A percentile compares a stretch with the other conserved stretches of the same genome.
These are phyloP conservation scores for Conidiobolus coronatus DNA, from an alignment of 371 early-diverging fungal genomes.

Conservation along the genomic window DNA sequence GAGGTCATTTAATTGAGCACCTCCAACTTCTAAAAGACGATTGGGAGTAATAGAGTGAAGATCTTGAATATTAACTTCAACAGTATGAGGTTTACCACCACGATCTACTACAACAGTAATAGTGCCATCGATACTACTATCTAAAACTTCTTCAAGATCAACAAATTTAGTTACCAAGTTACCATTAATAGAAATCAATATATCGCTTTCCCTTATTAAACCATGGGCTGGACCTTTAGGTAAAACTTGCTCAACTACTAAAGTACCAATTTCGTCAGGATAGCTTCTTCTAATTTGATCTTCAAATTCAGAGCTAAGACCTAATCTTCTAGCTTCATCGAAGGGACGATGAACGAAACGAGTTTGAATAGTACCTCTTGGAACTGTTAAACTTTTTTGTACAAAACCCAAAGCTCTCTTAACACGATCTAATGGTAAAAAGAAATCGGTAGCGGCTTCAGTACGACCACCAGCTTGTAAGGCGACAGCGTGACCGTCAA, in stretches of 20 bases:
- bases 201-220: constrained; percentile 65
- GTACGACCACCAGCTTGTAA: constrained; percentile 61
- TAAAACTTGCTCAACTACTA: constrained; percentile 56
- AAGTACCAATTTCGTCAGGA: constrained; percentile 68
- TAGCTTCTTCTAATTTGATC: constrained; percentile 32
- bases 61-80: constrained; percentile 31
- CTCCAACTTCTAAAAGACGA: constrained; percentile 61
- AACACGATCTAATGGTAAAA: constrained; percentile 68
- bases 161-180: constrained; percentile 64
- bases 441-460: constrained; percentile 77
- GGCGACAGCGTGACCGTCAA: constrained; percentile 81
- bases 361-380: constrained; percentile 76
- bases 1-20: constrained; percentile 51
- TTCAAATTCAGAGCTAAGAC: constrained; percentile 41
- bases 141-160: constrained; percentile 48
- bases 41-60: constrained; percentile 33
- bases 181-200: constrained; percentile 57
- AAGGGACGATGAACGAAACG: constrained; percentile 34
- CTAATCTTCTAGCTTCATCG: constrained; percentile 53
- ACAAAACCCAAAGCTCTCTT: constrained; percentile 51
- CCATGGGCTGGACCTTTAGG: constrained; percentile 63
- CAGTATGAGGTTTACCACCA: constrained; percentile 40
- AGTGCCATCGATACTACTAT: constrained; percentile 41
- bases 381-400: constrained; percentile 35
- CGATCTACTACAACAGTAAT: constrained; percentile 40